Evolutionary conservation across 495 filamentous ascomycete species (phyloP).

Genomic region (Trypethelium eluteriae): DNA sequence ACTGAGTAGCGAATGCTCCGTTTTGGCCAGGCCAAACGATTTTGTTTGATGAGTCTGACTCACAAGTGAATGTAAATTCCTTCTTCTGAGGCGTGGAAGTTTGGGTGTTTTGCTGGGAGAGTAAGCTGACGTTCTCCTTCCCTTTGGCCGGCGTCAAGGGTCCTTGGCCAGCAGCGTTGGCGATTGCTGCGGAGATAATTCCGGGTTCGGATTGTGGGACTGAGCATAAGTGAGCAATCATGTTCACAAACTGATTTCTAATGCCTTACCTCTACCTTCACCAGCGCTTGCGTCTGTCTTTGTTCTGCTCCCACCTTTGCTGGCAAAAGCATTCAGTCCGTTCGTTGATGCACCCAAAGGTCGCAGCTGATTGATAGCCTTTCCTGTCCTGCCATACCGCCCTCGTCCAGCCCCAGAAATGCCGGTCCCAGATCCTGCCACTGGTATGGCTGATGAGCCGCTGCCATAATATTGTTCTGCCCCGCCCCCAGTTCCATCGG

Average conservation of each 20-base stretch:
- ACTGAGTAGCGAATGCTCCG: slow-evolving; percentile 15
- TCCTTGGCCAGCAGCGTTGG: slow-evolving; percentile 65
- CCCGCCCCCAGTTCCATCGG: slow-evolving; percentile 26
- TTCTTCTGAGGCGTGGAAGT: slow-evolving; percentile 56
- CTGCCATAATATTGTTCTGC: slow-evolving; percentile 52
- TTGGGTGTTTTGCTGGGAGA: slow-evolving; percentile 53
- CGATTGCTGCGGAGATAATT: slow-evolving; percentile 85
- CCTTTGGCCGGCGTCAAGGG: slow-evolving; percentile 51
- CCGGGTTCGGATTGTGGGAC: slow-evolving; percentile 36
- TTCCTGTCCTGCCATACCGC: slow-evolving; percentile 57
- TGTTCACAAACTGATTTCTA: neutral
- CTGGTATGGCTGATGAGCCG: slow-evolving; percentile 42
- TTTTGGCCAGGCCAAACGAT: slow-evolving; percentile 45
- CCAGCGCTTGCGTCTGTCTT: neutral
- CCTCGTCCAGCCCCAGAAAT: slow-evolving; percentile 75
- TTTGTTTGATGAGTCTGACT: slow-evolving; percentile 61
- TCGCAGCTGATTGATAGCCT: slow-evolving; percentile 50
- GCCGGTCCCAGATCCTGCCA: slow-evolving; percentile 41
- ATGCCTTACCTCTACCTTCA: slow-evolving; percentile 1
- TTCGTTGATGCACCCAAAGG: slow-evolving; percentile 53
- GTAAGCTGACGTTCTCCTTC: slow-evolving; percentile 65
- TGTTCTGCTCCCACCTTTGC: neutral
- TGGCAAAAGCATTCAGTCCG: slow-evolving; percentile 40
- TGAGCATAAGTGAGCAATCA: neutral
- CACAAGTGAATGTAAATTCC: slow-evolving; percentile 89